Percentiles rank a stretch among this genome's conserved stretches.
These are phyloP conservation scores for Cyclotella baltica DNA, from an alignment of 108 stramenopile genomes.

Conservation along the genomic window DNA sequence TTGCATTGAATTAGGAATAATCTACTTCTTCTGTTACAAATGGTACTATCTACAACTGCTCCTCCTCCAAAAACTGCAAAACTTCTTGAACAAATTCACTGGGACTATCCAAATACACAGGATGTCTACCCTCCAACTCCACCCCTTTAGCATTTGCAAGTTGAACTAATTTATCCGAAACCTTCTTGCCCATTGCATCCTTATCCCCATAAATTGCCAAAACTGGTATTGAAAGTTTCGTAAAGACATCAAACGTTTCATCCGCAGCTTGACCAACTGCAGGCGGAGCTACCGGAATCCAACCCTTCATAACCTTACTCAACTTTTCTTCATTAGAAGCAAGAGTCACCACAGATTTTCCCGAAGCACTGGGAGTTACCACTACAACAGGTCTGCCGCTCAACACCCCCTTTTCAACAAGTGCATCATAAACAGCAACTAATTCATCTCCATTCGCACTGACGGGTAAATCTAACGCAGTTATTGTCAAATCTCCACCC, in stretches of 20 bases:
- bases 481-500: slow-evolving; percentile 44
- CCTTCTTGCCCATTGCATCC: slow-evolving; percentile 58
- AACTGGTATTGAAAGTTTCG: slow-evolving; percentile 30
- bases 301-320: slow-evolving; percentile 41
- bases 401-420: slow-evolving; percentile 31
- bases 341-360: slow-evolving; percentile 65
- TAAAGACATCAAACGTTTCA: slow-evolving; percentile 8
- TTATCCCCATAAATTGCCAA: slow-evolving; percentile 73
- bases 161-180: slow-evolving; percentile 49
- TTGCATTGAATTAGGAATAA: too few species aligned
- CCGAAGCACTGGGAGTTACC: slow-evolving; percentile 83
- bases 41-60: background rate
- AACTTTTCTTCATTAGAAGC: slow-evolving; percentile 31
- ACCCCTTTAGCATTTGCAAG: slow-evolving; percentile 50
- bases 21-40: background rate
- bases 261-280: slow-evolving; percentile 44
- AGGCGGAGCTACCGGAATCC: slow-evolving; percentile 80
- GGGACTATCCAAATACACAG: slow-evolving; percentile 80
- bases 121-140: slow-evolving; percentile 76
- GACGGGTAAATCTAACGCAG: slow-evolving; percentile 74
- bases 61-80: slow-evolving; percentile 53
- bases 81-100: slow-evolving; percentile 63
- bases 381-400: slow-evolving; percentile 51
- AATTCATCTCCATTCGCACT: slow-evolving; percentile 53
- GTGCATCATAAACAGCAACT: slow-evolving; percentile 37